Base-by-base conservation (phyloP, 2,329 filamentous ascomycete species). In the Fusarium lyarnte region DNA sequence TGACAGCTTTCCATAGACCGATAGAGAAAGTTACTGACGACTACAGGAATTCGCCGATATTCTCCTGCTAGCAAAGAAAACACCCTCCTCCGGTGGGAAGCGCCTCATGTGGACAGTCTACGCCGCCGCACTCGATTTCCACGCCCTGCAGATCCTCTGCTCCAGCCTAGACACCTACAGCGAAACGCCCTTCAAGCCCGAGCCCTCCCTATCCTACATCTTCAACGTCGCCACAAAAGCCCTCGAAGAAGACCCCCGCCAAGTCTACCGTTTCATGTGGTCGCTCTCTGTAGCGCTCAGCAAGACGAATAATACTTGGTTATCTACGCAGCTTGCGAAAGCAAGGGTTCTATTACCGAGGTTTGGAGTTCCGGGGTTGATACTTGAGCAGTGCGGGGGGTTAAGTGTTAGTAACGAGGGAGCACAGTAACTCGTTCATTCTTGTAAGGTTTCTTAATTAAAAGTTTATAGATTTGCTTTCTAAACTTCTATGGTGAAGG, bases 101-200 rank as follows among this genome's bases (percentile, higher is more conserved):
- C 69, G 74, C 2, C 62, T 76, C 16, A 76, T 76, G 52, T 76
- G 74, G 74, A 76, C 74, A 0, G 74, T 76, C 11, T 76, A 75
- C 21, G 60, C 69, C 2, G 69, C 74, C 5, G 52, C 70, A 1
- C 41, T 76, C 0, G 74, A 76, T n/a, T 76, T 69, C 21, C 63
- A 76, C 23, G 74, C 74, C 5, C 25, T 76, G 0, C 61, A 72
- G 3, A 57, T 76, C 1, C 31, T 76, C 0, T 75, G 58, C 21
- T 69, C 62, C 0, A 64, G 57, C n/a, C 27, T 65, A 2, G 63
- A 65, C 8, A 39, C 36, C 2, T 41, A 58, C 8, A 38, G 57
- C 1, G 51, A 72, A 16, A 63, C 61, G 0, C 29, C 29, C 1
- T 51, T 60, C 14, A 43, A 47, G 2, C 23, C 61, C 0, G 51